Evolutionary conservation across 23 red algal genomes (phyloP).

Genomic region (Pyropia haitanensis): DNA sequence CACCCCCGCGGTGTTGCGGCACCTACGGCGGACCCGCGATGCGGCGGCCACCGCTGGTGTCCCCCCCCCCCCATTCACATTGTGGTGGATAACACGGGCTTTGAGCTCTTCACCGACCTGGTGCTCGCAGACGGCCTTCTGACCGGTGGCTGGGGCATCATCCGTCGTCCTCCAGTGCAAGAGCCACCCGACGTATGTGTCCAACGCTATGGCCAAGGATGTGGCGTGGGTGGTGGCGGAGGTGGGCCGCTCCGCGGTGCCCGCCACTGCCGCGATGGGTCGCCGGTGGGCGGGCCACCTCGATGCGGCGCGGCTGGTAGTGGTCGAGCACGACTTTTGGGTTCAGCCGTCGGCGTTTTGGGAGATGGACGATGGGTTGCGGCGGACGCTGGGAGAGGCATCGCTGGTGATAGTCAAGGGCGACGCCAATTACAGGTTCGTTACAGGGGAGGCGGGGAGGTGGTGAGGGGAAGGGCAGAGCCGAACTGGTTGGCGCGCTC

Average conservation of each 20-base stretch:
- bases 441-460: too few relatives aligned
- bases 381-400: slow-evolving; percentile 7
- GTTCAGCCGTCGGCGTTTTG: slow-evolving; percentile 88
- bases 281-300: slow-evolving; percentile 51
- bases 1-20: slow-evolving; percentile 19
- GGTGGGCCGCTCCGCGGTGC: slow-evolving; percentile 20
- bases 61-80: slow-evolving; percentile 42
- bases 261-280: slow-evolving; percentile 12
- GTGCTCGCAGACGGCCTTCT: slow-evolving; percentile 80
- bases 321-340: slow-evolving; percentile 84
- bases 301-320: slow-evolving; percentile 24
- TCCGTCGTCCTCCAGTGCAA: slow-evolving; percentile 77
- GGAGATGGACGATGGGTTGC: slow-evolving; percentile 63
- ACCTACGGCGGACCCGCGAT: slow-evolving; percentile 10
- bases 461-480: too few relatives aligned
- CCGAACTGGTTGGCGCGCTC: too few relatives aligned
- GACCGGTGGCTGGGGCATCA: slow-evolving; percentile 11
- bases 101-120: slow-evolving; percentile 95
- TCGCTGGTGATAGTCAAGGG: slow-evolving; percentile 89
- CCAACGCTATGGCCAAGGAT: slow-evolving; percentile 89
- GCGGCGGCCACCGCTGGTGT: background rate
- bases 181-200: slow-evolving; percentile 88
- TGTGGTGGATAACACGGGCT: slow-evolving; percentile 95
- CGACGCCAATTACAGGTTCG: slow-evolving; percentile 86
- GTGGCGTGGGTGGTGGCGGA: slow-evolving; percentile 30